phyloP scores from a whole-genome alignment of 2,329 filamentous ascomycete genomes.

The Scytalidium lignicola region DNA sequence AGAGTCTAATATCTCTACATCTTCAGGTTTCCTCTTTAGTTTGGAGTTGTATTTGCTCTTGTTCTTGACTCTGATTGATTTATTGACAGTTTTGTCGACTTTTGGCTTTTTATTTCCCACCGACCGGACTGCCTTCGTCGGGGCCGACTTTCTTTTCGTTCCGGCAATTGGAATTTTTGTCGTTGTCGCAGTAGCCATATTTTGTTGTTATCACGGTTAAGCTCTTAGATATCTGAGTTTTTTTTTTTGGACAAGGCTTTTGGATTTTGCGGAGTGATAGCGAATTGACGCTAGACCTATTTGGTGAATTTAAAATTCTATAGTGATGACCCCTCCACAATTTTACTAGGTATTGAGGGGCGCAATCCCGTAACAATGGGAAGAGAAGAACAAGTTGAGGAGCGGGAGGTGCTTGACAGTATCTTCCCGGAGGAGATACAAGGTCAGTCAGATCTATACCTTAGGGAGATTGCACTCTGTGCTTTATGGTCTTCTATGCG shows the following conservation, averaged over 20 bases:
- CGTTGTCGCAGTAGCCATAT: constrained; percentile 29
- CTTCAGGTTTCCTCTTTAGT: constrained; percentile 30
- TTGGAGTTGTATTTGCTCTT: constrained; percentile 17
- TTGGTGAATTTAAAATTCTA: constrained; percentile 8
- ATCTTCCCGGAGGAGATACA: constrained; percentile 98
- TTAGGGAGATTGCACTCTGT: not conserved
- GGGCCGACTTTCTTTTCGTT: constrained; percentile 52
- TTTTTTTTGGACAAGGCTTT: constrained; percentile 9
- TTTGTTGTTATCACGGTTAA: constrained; percentile 6
- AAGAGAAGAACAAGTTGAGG: constrained; percentile 86
- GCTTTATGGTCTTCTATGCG: no score
- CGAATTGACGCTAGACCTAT: constrained; percentile 17
- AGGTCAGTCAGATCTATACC: constrained; percentile 46
- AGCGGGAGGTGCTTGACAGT: constrained; percentile 94
- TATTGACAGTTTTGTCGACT: constrained; percentile 27
- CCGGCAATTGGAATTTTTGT: constrained; percentile 41
- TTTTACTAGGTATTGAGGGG: constrained; percentile 1
- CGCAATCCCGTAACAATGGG: constrained; percentile 43
- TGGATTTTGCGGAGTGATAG: constrained; percentile 9
- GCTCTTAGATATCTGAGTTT: no score
- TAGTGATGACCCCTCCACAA: constrained; percentile 1
- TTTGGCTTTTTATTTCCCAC: constrained; percentile 48
- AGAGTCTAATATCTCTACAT: constrained; percentile 29
- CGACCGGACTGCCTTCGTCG: constrained; percentile 38
- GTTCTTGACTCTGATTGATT: constrained; percentile 29